phyloP scores from a whole-genome alignment of 148 eudicot species.

The Tetragonia tetragonoides region DNA sequence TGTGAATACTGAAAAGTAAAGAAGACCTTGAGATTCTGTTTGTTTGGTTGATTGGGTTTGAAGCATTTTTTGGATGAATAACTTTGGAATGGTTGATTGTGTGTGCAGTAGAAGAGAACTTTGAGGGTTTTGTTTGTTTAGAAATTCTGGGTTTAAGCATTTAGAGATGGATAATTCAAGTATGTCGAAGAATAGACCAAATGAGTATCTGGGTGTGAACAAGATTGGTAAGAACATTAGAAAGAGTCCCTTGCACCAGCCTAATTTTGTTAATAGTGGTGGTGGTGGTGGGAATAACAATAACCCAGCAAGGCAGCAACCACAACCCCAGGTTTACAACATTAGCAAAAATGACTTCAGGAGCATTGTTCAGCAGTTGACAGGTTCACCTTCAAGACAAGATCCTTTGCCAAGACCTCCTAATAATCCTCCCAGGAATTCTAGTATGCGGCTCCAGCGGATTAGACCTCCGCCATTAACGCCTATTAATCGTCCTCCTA shows the following conservation, averaged over 20 bases:
- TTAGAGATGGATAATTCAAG: constrained; percentile 42
- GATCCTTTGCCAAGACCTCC: constrained; percentile 75
- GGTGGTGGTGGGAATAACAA: constrained; percentile 1
- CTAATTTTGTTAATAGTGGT: constrained; percentile 41
- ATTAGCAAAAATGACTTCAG: constrained; percentile 94
- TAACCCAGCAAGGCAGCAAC: constrained; percentile 44
- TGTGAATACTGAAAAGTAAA: neutral
- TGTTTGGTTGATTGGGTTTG: neutral
- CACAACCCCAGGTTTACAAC: constrained; percentile 92
- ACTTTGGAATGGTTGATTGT: constrained; percentile 6
- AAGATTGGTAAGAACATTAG: constrained; percentile 73
- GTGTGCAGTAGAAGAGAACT: neutral
- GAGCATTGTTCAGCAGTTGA: constrained; percentile 82
- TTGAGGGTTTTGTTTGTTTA: constrained; percentile 8
- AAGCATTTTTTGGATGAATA: constrained; percentile 30
- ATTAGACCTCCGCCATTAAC: constrained; percentile 84
- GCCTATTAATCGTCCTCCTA: constrained; percentile 51
- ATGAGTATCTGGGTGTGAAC: constrained; percentile 76
- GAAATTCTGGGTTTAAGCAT: constrained; percentile 3
- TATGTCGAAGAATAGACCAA: constrained; percentile 40
- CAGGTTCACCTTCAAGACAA: constrained; percentile 67
- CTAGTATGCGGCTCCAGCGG: constrained; percentile 65
- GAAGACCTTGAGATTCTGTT: constrained; percentile 1
- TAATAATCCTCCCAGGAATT: constrained; percentile 60
- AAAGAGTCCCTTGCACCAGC: constrained; percentile 70